These are phyloP conservation scores for Sphaerulina musiva DNA, from an alignment of 2,329 filamentous ascomycete genomes.

Conservation along the genomic window DNA sequence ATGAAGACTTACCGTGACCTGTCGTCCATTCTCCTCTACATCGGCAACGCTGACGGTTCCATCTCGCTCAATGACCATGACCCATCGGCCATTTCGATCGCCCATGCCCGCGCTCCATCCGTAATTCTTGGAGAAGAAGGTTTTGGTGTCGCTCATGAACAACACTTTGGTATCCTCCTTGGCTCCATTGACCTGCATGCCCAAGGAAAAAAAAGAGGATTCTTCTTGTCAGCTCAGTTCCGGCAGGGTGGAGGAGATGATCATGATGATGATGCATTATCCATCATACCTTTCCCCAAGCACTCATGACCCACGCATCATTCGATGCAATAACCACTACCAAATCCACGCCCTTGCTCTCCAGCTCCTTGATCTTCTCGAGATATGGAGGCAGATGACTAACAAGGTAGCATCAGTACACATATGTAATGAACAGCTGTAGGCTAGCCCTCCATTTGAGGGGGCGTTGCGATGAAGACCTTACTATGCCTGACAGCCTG, in stretches of 20 bases:
- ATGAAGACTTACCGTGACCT: slow-evolving; percentile 40
- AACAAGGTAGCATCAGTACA: too few relatives aligned
- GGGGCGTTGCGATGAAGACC: neutral
- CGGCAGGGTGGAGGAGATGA: neutral
- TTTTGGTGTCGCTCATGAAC: slow-evolving; percentile 68
- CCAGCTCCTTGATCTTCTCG: slow-evolving; percentile 61
- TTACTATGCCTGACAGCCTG: slow-evolving; percentile 65
- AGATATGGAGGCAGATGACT: slow-evolving; percentile 74
- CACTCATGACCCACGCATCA: slow-evolving; percentile 80
- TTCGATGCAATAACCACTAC: slow-evolving; percentile 78
- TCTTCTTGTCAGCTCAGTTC: neutral
- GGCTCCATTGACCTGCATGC: slow-evolving; percentile 72
- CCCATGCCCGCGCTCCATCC: slow-evolving; percentile 62
- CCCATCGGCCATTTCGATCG: slow-evolving; percentile 71
- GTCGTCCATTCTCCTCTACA: slow-evolving; percentile 60
- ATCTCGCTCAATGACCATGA: slow-evolving; percentile 68
- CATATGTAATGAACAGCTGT: too few relatives aligned
- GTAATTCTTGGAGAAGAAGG: slow-evolving; percentile 68
- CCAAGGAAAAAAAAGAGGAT: slow-evolving; percentile 27
- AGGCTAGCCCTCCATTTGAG: too few relatives aligned
- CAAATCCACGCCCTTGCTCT: slow-evolving; percentile 73
- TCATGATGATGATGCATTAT: too few relatives aligned
- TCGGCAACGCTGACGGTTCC: slow-evolving; percentile 78
- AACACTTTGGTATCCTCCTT: slow-evolving; percentile 66
- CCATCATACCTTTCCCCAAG: slow-evolving; percentile 29